Base-by-base conservation (phyloP, 2,329 filamentous ascomycete genomes). In the Penicillium fuscoglaucum region DNA sequence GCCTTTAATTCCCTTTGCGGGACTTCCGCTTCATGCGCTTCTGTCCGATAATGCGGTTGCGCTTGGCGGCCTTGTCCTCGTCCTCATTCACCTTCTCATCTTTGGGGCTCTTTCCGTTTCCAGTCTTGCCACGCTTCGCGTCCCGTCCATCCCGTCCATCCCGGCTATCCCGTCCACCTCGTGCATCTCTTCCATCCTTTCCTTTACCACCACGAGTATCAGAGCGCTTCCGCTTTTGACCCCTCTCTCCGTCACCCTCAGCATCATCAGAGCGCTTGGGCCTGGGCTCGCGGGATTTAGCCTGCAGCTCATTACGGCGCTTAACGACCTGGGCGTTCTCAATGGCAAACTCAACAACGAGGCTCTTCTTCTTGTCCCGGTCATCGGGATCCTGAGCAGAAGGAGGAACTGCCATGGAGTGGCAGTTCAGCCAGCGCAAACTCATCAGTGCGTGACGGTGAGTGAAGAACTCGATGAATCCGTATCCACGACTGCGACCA, bases 301-400 rank as follows among this genome's bases (percentile, higher is more conserved):
- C 68, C 56, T 73, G 72, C 56, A 69, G 66, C 59, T 71, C 74
- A 57, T 73, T 75, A 28, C 96, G 84, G 63, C 95, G 84, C 65
- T 88, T 84, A n/a, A 99, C 89, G 1, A 99, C 95, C 70, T 97
- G 93, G 1, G 91, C 93, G 69, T 99, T 99, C 78, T 99, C 95
- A 73, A 99, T 96, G 21, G 95, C 92, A 73, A 99, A 99, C 75
- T 99, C 96, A 39, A 93, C 93, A 70, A 99, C 91, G 52, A 99
- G 78, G 13, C 95, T 84, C 76, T 95, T 93, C 73, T 91, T 93
- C 77, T 89, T 91, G 64, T 95, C 92, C 53, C 84, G 72, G 29
- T 68, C 64, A 1, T 73, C 75, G 10, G 54, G 37, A 28, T 69
- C 67, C n/a, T 72, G 61, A 4, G 64, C 63, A 44, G 69, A 70